Evolutionary conservation across 1,139 yeast species (phyloP).

Genomic region (Petasospora fabianii): DNA sequence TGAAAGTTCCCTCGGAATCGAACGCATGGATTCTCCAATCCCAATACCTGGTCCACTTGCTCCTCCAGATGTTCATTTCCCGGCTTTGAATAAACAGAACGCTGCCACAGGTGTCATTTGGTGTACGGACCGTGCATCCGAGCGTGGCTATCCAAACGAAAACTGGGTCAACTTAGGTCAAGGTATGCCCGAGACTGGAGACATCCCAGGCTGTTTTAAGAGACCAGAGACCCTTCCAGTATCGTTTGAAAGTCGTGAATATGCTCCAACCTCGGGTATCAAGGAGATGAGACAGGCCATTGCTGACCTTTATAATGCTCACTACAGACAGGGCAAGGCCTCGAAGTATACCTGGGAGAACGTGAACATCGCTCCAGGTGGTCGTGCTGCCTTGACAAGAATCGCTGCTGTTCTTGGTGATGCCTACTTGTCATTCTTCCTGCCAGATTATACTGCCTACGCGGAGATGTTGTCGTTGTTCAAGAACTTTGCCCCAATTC

Average conservation of each 20-base stretch:
- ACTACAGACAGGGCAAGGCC: slow-evolving; percentile 46
- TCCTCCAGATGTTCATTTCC: slow-evolving; percentile 46
- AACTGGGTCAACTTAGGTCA: slow-evolving; percentile 68
- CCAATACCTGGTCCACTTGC: slow-evolving; percentile 49
- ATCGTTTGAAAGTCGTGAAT: slow-evolving; percentile 53
- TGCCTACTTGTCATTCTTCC: slow-evolving; percentile 58
- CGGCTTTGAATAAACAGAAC: slow-evolving; percentile 60
- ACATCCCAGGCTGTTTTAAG: slow-evolving; percentile 57
- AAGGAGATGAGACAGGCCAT: slow-evolving; percentile 58
- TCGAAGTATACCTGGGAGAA: slow-evolving; percentile 63
- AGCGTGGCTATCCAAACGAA: slow-evolving; percentile 52
- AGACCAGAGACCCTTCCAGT: slow-evolving; percentile 52
- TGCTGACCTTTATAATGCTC: slow-evolving; percentile 56
- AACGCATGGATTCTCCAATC: slow-evolving; percentile 37
- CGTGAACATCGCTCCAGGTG: slow-evolving; percentile 69
- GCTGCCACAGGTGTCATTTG: slow-evolving; percentile 68
- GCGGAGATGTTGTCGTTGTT: slow-evolving; percentile 69
- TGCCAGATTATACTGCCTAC: slow-evolving; percentile 69
- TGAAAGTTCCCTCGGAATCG: neutral
- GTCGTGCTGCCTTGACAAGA: slow-evolving; percentile 65
- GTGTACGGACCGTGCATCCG: slow-evolving; percentile 65
- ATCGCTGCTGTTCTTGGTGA: slow-evolving; percentile 64
- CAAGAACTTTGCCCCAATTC: slow-evolving; percentile 65
- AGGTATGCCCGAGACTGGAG: slow-evolving; percentile 71
- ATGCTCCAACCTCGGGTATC: slow-evolving; percentile 65